Evolutionary conservation across 1,284 basidiomycete species (phyloP), one percentile per base, ranked within the genome.

Genomic region (Cutaneotrichosporon arboriforme): DNA sequence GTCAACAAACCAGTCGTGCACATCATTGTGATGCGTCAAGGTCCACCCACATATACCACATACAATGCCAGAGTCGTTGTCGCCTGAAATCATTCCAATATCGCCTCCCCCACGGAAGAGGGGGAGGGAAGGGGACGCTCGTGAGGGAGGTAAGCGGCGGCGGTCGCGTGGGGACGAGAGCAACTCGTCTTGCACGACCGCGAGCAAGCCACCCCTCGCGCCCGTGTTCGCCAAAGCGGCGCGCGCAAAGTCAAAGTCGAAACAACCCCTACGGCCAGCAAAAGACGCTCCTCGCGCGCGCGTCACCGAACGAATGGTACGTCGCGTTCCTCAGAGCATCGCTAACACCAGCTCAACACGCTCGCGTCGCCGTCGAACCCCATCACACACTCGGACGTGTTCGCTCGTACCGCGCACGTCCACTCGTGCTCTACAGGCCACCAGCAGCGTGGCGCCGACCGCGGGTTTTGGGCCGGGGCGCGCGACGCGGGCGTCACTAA

Each of bases 341-440:
- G 9, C 45, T 51, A 35, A 54, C 45, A 4, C 2, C 58, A 70
- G 68, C 57, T 74, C 54, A 60, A 43, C 10, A 66, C 67, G 8
- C 50, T 65, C 12, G 62, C 60, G 4, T 65, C 63, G 35, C 41
- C 57, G 8, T 40, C 45, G 14, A 74, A 74, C 54, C 70, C 70
- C 8, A 68, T 74, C 26, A 72, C 70, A 1, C 69, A 74, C 53
- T 69, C 67, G 9, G 66, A 71, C 45, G 52, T 67, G 20, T 71
- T 68, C 44, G 13, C 37, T 37, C 65, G 69, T 38, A 69, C 70
- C 1, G 65, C 68, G 20, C 69, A 72, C 50, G 67, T 74, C 36
- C 65, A 70, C 15, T 74, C 72, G 2, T 61, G 61, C 37, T 61
- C 70, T 3, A 72, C 68, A 2, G 72, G 72, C 0, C 72, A 74